These are phyloP conservation scores for Serendipita sp. DNA, from an alignment of 768 basidiomycete species.

Conservation along the genomic window DNA sequence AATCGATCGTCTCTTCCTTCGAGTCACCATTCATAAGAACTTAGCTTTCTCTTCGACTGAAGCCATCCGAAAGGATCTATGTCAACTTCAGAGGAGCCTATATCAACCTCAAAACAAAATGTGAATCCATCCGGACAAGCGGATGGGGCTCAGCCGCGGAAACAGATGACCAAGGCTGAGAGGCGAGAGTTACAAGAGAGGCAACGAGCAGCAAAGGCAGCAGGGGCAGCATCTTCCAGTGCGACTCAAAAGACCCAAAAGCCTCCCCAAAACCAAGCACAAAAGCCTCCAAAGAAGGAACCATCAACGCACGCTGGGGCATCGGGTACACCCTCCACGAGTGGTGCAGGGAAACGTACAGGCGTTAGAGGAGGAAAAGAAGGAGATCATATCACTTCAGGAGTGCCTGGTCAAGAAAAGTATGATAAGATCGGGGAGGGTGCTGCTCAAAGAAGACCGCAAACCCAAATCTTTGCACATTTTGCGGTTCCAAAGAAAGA, in stretches of 20 bases:
- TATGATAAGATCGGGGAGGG: background rate
- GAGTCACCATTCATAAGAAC: too few relatives aligned
- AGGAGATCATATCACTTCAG: constrained; percentile 22
- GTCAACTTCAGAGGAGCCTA: background rate
- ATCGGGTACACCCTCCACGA: background rate
- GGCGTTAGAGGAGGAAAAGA: constrained; percentile 10
- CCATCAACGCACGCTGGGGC: background rate
- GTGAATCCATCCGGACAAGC: background rate
- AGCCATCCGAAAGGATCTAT: background rate
- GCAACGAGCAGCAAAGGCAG: constrained; percentile 64
- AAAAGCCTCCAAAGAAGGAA: background rate
- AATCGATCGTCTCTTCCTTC: too few relatives aligned
- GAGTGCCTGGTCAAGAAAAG: constrained; percentile 41
- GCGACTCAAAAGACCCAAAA: background rate
- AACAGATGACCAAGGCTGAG: constrained; percentile 57
- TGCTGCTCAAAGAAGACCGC: constrained; percentile 20
- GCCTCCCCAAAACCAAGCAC: background rate
- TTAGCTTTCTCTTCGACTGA: background rate
- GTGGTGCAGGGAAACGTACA: background rate
- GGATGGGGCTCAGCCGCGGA: constrained; percentile 15
- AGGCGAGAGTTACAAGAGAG: constrained; percentile 64
- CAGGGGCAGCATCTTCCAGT: constrained; percentile 23
- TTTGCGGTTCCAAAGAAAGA: constrained; percentile 31
- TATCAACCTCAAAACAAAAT: background rate
- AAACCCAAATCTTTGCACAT: constrained; percentile 81